Conservation (phyloP, 768 basidiomycete species). For the Termitomyces sp. region DNA sequence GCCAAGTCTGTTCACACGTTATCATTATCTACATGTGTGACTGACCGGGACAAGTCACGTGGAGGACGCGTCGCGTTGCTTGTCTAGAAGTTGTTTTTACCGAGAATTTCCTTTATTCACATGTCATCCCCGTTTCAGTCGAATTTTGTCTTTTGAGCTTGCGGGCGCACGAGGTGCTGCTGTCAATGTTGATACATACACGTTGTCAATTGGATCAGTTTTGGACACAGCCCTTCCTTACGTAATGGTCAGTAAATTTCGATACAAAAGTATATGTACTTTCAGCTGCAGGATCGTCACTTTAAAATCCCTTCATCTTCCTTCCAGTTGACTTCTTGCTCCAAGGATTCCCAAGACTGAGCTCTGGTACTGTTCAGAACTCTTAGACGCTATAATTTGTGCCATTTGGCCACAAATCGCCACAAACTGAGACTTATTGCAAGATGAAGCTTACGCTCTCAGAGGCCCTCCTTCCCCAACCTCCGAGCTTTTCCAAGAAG, state of each 20-base stretch:
- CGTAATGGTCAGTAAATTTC: neutral
- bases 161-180: neutral
- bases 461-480: conserved; percentile 72
- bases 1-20: neutral
- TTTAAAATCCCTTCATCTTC: neutral
- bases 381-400: neutral
- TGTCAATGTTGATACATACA: too few species aligned
- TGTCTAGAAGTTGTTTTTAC: neutral
- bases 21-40: neutral
- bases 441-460: conserved; percentile 40
- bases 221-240: neutral
- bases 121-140: neutral
- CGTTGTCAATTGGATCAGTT: neutral
- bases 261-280: neutral
- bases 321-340: neutral
- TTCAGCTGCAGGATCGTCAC: neutral
- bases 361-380: neutral
- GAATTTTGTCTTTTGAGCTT: neutral
- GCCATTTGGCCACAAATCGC: neutral
- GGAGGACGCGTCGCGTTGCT: neutral
- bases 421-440: neutral
- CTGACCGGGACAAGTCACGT: neutral
- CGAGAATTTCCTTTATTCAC: neutral
- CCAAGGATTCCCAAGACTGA: neutral
- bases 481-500: conserved; percentile 84